These are phyloP conservation scores for Sequoiadendron giganteum DNA, from an alignment of 75 land plant species.

Conservation along the genomic window DNA sequence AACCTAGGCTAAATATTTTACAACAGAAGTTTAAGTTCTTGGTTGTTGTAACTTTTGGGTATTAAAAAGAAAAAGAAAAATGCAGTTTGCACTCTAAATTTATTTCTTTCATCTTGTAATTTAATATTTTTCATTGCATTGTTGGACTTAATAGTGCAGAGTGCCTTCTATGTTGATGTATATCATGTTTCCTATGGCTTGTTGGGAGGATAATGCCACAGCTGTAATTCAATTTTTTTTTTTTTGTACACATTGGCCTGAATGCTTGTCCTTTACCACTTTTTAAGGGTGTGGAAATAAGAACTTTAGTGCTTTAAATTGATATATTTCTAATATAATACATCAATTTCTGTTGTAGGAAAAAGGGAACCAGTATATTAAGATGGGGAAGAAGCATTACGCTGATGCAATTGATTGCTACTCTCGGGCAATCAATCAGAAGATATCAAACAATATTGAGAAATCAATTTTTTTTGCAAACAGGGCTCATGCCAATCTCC, in stretches of 20 bases:
- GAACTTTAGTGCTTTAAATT: background rate
- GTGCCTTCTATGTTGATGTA: background rate
- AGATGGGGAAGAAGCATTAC: constrained; percentile 86
- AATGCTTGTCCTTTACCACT: background rate
- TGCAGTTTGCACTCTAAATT: background rate
- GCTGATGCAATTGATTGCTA: constrained; percentile 87
- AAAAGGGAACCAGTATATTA: constrained; percentile 82
- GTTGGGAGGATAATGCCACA: background rate
- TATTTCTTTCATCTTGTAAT: background rate
- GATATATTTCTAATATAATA: constrained; percentile 2
- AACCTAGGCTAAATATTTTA: background rate
- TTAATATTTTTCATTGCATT: background rate
- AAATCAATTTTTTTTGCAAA: constrained; percentile 72
- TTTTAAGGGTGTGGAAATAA: background rate
- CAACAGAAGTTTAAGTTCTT: background rate
- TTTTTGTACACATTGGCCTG: background rate
- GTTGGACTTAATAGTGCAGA: background rate
- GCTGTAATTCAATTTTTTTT: background rate
- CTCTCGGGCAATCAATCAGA: constrained; percentile 86
- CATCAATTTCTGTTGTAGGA: constrained; percentile 48
- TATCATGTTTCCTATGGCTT: background rate
- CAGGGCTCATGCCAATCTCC: constrained; percentile 87
- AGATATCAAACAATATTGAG: constrained; percentile 41
- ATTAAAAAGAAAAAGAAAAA: background rate
- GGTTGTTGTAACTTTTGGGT: background rate